These are phyloP conservation scores for Hanseniaspora gamundiae DNA, from an alignment of 1,139 yeast genomes.

Conservation along the genomic window DNA sequence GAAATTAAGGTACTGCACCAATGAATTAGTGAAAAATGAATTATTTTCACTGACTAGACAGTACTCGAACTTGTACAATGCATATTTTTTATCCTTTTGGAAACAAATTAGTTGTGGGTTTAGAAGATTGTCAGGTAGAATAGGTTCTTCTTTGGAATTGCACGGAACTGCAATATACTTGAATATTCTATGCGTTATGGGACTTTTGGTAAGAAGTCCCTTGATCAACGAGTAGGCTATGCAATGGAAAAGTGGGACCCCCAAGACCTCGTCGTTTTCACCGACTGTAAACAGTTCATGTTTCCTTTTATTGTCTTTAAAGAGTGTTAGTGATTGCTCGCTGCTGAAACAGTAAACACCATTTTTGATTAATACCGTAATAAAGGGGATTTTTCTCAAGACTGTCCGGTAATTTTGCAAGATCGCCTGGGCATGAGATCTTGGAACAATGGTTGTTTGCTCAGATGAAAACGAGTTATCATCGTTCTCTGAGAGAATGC, in stretches of 20 bases:
- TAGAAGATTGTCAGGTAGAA: slow-evolving; percentile 1
- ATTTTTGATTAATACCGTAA: slow-evolving; percentile 20
- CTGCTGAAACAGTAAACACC: slow-evolving; percentile 24
- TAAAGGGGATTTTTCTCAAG: slow-evolving; percentile 22
- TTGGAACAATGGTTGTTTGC: background rate
- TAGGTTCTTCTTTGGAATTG: slow-evolving; percentile 7
- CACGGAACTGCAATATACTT: slow-evolving; percentile 15
- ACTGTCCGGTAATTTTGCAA: background rate
- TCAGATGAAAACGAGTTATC: background rate
- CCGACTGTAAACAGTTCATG: slow-evolving; percentile 12
- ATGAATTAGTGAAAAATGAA: slow-evolving; percentile 10
- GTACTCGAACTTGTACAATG: slow-evolving; percentile 14
- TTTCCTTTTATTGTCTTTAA: slow-evolving; percentile 19
- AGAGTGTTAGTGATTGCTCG: slow-evolving; percentile 19
- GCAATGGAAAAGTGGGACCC: slow-evolving; percentile 26
- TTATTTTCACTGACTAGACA: slow-evolving; percentile 11
- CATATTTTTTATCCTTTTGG: slow-evolving; percentile 6
- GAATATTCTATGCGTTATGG: slow-evolving; percentile 22
- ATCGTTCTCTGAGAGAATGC: slow-evolving; percentile 14
- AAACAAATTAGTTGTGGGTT: slow-evolving; percentile 11
- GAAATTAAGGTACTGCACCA: slow-evolving; percentile 17
- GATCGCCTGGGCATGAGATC: slow-evolving; percentile 1
- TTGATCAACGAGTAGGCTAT: slow-evolving; percentile 19
- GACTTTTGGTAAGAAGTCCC: slow-evolving; percentile 19
- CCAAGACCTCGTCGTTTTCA: slow-evolving; percentile 16